Percentiles rank a stretch among this genome's conserved stretches.
phyloP scores from a whole-genome alignment of 148 eudicot species.

The Cornus controversa region DNA sequence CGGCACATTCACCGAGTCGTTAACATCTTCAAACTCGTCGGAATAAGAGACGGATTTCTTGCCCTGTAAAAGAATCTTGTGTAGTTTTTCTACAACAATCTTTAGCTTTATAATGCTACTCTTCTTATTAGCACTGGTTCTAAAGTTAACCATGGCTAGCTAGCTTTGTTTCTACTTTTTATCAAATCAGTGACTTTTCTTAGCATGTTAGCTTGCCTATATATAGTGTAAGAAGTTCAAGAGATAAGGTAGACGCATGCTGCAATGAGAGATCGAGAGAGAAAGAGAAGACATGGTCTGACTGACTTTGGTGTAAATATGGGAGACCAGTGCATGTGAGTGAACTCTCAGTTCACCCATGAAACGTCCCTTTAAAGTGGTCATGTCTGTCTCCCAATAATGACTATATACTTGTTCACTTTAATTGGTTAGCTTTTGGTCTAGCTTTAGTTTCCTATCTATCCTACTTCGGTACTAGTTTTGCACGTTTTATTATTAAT shows the following conservation, averaged over 20 bases:
- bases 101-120: constrained; percentile 47
- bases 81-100: constrained; percentile 43
- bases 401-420: no score
- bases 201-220: background rate
- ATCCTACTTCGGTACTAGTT: no score
- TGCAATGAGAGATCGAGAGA: background rate
- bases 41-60: constrained; percentile 16
- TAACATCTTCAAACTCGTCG: background rate
- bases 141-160: constrained; percentile 18
- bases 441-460: background rate
- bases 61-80: constrained; percentile 42
- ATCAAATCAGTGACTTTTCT: background rate
- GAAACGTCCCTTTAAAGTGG: background rate
- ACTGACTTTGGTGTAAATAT: background rate
- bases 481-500: no score
- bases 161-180: background rate
- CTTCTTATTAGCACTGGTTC: constrained; percentile 20
- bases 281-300: background rate
- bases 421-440: no score
- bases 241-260: no score
- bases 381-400: background rate
- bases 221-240: no score
- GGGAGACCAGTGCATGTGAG: background rate
- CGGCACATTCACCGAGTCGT: constrained; percentile 34
- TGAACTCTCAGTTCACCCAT: background rate